Evolutionary conservation across 768 basidiomycete species (phyloP).

Genomic region (Pulveroboletus frians): DNA sequence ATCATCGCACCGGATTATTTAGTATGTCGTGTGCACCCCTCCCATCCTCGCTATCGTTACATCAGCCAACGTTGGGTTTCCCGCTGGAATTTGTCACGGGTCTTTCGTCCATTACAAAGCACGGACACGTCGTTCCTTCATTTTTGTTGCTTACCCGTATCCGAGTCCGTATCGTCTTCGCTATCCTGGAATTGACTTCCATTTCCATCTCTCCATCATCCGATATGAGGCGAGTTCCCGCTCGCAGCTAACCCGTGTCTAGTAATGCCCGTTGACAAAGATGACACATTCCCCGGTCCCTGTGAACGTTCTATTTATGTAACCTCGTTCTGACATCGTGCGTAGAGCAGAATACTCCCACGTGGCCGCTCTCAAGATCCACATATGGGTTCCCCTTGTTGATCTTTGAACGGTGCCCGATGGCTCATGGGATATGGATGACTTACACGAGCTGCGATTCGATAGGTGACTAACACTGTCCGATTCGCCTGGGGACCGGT

Average conservation of each 20-base stretch:
- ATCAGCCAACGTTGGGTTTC: conserved; percentile 10
- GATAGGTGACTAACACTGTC: neutral
- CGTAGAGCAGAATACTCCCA: neutral
- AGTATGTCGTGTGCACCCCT: conserved; percentile 9
- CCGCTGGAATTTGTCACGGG: conserved; percentile 17
- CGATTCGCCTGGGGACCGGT: too few relatives aligned
- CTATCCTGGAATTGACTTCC: neutral
- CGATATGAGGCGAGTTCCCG: conserved; percentile 14
- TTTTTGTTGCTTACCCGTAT: conserved; percentile 8
- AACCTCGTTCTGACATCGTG: neutral
- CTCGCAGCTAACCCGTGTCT: neutral
- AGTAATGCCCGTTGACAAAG: conserved; percentile 7
- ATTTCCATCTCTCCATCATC: neutral
- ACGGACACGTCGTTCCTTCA: conserved; percentile 12
- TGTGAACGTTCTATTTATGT: conserved; percentile 1
- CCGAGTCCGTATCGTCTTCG: conserved; percentile 1
- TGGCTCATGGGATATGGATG: too few relatives aligned
- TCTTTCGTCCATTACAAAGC: conserved; percentile 9
- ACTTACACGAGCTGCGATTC: too few relatives aligned
- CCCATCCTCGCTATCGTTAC: conserved; percentile 9
- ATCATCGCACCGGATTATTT: conserved; percentile 15
- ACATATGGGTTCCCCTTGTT: neutral
- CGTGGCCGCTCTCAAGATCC: neutral
- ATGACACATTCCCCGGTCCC: neutral
- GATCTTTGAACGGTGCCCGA: neutral